These are phyloP conservation scores for Coniochaeta sp. DNA, from an alignment of 2,329 filamentous ascomycete species.

Conservation along the genomic window DNA sequence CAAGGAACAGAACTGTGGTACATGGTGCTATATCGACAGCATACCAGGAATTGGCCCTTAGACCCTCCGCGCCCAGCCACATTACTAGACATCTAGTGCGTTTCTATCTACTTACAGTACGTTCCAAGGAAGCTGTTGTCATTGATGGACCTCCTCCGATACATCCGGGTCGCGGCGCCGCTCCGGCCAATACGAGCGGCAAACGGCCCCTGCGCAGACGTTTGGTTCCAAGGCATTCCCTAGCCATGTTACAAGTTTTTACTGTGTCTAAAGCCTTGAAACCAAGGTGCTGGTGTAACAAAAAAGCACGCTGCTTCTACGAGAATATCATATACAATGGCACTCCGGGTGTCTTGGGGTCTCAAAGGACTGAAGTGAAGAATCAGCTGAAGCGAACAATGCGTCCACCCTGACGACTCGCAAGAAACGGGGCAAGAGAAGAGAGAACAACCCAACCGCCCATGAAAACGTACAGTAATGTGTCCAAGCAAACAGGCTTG, in stretches of 20 bases:
- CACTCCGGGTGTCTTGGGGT: background rate
- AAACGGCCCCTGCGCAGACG: background rate
- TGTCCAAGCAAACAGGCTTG: background rate
- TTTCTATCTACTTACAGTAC: too few species aligned
- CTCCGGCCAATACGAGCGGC: background rate
- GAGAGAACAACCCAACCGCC: background rate
- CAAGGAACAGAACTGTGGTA: too few species aligned
- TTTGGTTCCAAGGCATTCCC: background rate
- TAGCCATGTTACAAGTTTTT: background rate
- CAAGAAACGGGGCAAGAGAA: background rate
- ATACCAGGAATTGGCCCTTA: too few species aligned
- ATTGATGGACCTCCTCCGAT: background rate
- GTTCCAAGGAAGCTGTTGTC: too few species aligned
- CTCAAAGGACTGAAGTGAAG: background rate
- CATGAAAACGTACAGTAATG: too few species aligned
- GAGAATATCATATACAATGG: background rate
- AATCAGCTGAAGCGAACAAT: background rate
- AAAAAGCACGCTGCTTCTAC: too few species aligned
- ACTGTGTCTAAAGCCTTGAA: background rate
- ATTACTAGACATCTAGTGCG: too few species aligned
- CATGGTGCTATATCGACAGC: too few species aligned
- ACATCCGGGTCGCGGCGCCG: background rate
- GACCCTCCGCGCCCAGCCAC: background rate
- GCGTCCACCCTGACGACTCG: background rate
- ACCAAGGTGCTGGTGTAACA: background rate